Conservation (phyloP, 805 yeast genomes). For the Saccharomycopsis selenospora region DNA sequence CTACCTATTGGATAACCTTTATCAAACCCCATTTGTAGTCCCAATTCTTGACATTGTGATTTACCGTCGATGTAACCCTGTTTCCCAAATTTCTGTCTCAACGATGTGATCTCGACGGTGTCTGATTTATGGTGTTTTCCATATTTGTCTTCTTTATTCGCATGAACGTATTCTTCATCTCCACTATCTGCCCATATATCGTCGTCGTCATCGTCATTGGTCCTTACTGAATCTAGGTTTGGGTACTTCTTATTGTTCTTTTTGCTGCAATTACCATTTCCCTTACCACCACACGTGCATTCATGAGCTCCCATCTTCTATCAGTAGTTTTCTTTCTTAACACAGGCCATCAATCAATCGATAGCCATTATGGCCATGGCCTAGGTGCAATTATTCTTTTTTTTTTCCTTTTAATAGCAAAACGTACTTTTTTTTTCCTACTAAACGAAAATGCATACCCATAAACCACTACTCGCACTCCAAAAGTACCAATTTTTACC, state of each 20-base stretch:
- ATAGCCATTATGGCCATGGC: no score
- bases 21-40: constrained; percentile 19
- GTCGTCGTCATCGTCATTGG: neutral
- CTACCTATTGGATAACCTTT: constrained; percentile 20
- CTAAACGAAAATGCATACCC: no score
- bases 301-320: no score
- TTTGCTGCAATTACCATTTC: neutral
- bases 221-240: neutral
- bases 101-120: constrained; percentile 6
- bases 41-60: constrained; percentile 18
- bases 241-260: neutral
- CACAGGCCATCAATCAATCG: no score
- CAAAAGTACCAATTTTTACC: no score
- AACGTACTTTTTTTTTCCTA: no score
- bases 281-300: neutral
- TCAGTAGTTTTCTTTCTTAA: no score
- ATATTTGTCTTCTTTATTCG: constrained; percentile 7
- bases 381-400: no score
- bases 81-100: constrained; percentile 15
- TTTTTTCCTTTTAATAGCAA: no score
- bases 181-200: neutral
- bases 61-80: constrained; percentile 21
- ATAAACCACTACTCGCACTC: no score
- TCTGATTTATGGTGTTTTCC: constrained; percentile 2
- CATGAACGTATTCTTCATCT: neutral